Evolutionary conservation across 179 eudicot genomes (phyloP).

Genomic region (Patellifolia procumbens): DNA sequence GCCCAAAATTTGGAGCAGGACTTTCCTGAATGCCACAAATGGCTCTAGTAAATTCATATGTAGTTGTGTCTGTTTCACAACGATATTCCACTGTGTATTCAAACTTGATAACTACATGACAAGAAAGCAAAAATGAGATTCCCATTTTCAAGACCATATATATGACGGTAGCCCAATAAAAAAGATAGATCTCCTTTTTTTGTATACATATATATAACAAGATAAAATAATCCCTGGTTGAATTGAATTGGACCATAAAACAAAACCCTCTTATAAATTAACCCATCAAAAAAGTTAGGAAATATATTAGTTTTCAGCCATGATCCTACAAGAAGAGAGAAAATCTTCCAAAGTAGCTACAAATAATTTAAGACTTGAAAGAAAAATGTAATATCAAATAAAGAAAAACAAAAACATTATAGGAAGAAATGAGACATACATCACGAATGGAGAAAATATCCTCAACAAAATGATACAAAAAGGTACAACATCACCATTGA

Average conservation of each 20-base stretch:
- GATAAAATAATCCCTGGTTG: background rate
- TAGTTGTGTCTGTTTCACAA: constrained; percentile 63
- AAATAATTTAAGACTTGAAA: too few species aligned
- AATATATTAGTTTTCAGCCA: too few species aligned
- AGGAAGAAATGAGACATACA: too few species aligned
- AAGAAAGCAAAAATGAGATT: background rate
- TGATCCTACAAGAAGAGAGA: background rate
- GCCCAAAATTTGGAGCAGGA: constrained; percentile 69
- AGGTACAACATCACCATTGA: too few species aligned
- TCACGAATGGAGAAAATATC: too few species aligned
- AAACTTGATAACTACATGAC: constrained; percentile 61
- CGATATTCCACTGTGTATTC: constrained; percentile 62
- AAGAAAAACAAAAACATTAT: too few species aligned
- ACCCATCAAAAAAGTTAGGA: too few species aligned
- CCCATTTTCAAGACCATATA: background rate
- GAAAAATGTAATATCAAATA: too few species aligned
- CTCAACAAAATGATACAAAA: too few species aligned
- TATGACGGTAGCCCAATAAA: background rate
- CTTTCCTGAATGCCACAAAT: constrained; percentile 87
- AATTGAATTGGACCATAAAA: too few species aligned
- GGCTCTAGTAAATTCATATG: constrained; percentile 95
- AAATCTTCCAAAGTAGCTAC: background rate
- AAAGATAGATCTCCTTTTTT: background rate
- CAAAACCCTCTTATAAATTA: background rate
- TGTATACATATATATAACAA: background rate